phyloP scores from a whole-genome alignment of 2,329 filamentous ascomycete genomes.

The Clonostachys sp. region DNA sequence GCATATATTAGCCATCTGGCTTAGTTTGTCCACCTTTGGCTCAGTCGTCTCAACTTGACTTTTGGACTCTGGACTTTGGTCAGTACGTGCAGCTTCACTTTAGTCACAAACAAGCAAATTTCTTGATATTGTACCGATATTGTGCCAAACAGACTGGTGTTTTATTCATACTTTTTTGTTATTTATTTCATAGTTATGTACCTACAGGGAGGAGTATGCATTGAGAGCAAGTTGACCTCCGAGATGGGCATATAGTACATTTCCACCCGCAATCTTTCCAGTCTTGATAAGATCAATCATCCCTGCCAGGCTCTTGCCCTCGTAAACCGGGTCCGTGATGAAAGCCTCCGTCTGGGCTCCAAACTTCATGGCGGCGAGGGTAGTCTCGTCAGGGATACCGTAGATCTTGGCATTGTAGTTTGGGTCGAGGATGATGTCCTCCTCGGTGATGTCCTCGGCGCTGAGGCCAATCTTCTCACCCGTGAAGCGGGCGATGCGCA shows the following conservation, averaged over 20 bases:
- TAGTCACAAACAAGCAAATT: no score
- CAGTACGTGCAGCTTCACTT: no score
- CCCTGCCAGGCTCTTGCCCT: conserved; percentile 70
- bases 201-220: conserved; percentile 45
- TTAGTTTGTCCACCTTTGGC: no score
- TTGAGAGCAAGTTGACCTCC: conserved; percentile 68
- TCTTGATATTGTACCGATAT: no score
- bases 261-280: conserved; percentile 58
- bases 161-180: no score
- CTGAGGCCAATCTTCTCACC: conserved; percentile 57
- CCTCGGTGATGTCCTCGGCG: conserved; percentile 54
- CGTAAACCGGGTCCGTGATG: conserved; percentile 73
- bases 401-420: conserved; percentile 63
- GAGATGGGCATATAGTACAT: conserved; percentile 67
- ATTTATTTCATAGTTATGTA: not conserved
- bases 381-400: conserved; percentile 61
- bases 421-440: conserved; percentile 58
- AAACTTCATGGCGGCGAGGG: conserved; percentile 64
- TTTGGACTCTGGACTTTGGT: no score
- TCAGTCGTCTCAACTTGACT: no score
- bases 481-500: conserved; percentile 62
- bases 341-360: conserved; percentile 66
- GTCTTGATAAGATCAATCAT: conserved; percentile 64
- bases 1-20: no score
- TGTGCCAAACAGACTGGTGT: no score